phyloP scores from a whole-genome alignment of 352 stramenopile species.

The Phytophthora pini region DNA sequence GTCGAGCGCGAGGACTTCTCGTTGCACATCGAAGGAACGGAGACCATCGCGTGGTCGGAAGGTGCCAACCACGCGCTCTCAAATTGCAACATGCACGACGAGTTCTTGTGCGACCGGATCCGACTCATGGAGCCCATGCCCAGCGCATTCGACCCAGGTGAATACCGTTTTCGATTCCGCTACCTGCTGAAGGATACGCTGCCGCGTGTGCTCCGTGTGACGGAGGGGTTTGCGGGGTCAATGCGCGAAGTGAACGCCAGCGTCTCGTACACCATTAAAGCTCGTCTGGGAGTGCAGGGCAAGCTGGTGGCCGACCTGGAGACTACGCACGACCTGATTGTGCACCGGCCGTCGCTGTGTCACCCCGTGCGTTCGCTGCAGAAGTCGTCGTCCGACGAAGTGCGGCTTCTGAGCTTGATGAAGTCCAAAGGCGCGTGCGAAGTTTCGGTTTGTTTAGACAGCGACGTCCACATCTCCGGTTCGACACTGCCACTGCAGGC shows the following conservation, averaged over 20 bases:
- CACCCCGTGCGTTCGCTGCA: slow-evolving; percentile 33
- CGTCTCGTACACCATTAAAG: slow-evolving; percentile 76
- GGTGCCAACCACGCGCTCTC: slow-evolving; percentile 31
- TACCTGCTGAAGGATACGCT: slow-evolving; percentile 49
- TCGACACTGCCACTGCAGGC: slow-evolving; percentile 35
- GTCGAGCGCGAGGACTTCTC: slow-evolving; percentile 33
- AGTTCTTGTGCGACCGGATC: slow-evolving; percentile 30
- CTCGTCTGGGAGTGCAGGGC: slow-evolving; percentile 55
- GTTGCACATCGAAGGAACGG: slow-evolving; percentile 25
- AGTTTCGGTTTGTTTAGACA: slow-evolving; percentile 34
- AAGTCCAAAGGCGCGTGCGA: slow-evolving; percentile 43
- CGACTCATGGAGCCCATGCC: slow-evolving; percentile 19
- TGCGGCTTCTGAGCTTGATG: slow-evolving; percentile 33
- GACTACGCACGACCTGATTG: slow-evolving; percentile 23
- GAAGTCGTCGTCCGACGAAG: slow-evolving; percentile 29
- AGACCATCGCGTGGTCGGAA: slow-evolving; percentile 33
- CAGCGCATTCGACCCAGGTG: slow-evolving; percentile 21
- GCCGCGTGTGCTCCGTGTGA: slow-evolving; percentile 44
- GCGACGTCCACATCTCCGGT: slow-evolving; percentile 36
- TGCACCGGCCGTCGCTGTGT: slow-evolving; percentile 30
- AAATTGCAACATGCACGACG: slow-evolving; percentile 22
- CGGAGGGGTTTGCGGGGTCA: slow-evolving; percentile 11
- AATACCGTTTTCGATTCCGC: slow-evolving; percentile 32
- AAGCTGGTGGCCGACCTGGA: slow-evolving; percentile 67
- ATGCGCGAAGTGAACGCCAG: slow-evolving; percentile 53